These are phyloP conservation scores for Aspergillus neoniger DNA, from an alignment of 2,329 filamentous ascomycete species.

Conservation along the genomic window DNA sequence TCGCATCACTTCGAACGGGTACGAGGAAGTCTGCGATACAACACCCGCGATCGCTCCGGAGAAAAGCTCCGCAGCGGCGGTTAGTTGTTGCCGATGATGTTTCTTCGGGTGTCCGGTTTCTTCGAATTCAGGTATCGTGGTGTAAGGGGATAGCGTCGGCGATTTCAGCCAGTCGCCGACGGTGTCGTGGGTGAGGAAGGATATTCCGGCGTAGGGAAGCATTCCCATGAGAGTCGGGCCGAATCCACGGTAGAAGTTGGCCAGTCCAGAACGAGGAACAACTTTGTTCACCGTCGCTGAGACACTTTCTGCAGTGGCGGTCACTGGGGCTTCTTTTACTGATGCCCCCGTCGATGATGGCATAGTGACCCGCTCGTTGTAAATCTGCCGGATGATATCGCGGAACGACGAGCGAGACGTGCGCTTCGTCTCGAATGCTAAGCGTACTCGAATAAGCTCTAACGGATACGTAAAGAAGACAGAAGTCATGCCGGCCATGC, in stretches of 20 bases:
- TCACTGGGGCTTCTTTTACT: conserved; percentile 42
- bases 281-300: conserved; percentile 50
- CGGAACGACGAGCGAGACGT: conserved; percentile 68
- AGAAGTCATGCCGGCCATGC: conserved; percentile 71
- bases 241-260: conserved; percentile 96
- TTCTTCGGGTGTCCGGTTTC: conserved; percentile 43
- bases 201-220: conserved; percentile 94
- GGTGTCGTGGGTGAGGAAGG: conserved; percentile 92
- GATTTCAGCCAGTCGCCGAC: conserved; percentile 79
- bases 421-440: conserved; percentile 90
- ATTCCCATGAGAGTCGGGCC: conserved; percentile 87
- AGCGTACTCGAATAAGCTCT: conserved; percentile 85
- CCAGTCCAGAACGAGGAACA: conserved; percentile 66
- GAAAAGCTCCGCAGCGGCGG: conserved; percentile 81
- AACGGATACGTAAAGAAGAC: conserved; percentile 97
- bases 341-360: conserved; percentile 38
- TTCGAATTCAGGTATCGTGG: conserved; percentile 67
- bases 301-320: conserved; percentile 39
- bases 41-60: conserved; percentile 85
- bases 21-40: conserved; percentile 87
- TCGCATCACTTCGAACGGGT: conserved; percentile 89
- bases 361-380: conserved; percentile 66
- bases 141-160: conserved; percentile 67
- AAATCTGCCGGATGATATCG: conserved; percentile 84
- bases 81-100: conserved; percentile 67